Conservation (phyloP, 169 alveolate species). For the Cryptosporidium baileyi region DNA sequence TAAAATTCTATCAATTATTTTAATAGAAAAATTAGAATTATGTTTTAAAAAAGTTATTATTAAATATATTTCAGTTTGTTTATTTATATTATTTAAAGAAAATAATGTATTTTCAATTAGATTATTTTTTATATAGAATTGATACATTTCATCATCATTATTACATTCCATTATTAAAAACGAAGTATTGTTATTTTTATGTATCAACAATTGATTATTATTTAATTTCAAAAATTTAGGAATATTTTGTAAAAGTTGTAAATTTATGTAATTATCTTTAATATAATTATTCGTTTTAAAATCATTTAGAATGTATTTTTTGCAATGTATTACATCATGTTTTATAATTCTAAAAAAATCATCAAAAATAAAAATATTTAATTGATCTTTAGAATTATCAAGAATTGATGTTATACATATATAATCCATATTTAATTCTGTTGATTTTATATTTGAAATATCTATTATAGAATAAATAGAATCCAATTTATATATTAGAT, state of each 20-base stretch:
- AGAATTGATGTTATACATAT: conserved; percentile 20
- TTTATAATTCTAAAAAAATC: conserved; percentile 14
- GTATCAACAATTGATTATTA: conserved; percentile 11
- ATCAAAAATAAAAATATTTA: conserved; percentile 27
- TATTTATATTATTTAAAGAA: background rate
- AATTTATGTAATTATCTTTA: conserved; percentile 28
- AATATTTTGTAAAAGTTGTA: background rate
- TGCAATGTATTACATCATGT: conserved; percentile 33
- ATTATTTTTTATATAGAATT: background rate
- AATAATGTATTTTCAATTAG: background rate
- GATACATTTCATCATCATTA: background rate
- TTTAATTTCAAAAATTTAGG: conserved; percentile 31
- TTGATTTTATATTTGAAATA: background rate
- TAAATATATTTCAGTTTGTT: conserved; percentile 9
- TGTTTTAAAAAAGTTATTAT: background rate
- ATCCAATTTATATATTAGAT: conserved; percentile 2
- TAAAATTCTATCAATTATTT: background rate
- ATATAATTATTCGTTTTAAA: conserved; percentile 6
- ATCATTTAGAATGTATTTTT: background rate
- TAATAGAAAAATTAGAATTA: background rate
- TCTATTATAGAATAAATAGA: conserved; percentile 10
- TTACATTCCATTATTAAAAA: conserved; percentile 23
- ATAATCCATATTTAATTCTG: background rate
- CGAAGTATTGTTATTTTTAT: conserved; percentile 25
- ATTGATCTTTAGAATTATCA: conserved; percentile 27